These are phyloP conservation scores for Microdochium nivale DNA, from an alignment of 2,329 filamentous ascomycete genomes.

Conservation along the genomic window DNA sequence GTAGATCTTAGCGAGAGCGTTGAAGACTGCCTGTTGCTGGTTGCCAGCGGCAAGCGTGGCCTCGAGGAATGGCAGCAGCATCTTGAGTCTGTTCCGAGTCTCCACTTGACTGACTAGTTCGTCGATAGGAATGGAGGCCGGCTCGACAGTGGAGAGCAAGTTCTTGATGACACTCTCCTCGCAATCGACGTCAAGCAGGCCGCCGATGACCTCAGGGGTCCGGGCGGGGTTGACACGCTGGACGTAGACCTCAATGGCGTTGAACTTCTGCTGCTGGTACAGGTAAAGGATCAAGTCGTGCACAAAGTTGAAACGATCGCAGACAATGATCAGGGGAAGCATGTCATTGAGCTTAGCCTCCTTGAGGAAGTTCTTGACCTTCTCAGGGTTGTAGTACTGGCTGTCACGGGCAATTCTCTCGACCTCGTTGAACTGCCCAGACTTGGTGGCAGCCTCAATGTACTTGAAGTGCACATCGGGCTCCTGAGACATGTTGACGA, in stretches of 20 bases:
- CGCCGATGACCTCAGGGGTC: slow-evolving; percentile 88
- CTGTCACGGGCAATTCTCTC: slow-evolving; percentile 96
- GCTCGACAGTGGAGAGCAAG: slow-evolving; percentile 75
- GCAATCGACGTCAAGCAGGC: slow-evolving; percentile 91
- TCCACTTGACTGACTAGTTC: slow-evolving; percentile 94
- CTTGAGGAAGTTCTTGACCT: slow-evolving; percentile 99
- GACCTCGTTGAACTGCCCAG: slow-evolving; percentile 90
- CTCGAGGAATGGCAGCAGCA: slow-evolving; percentile 93
- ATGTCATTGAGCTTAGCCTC: slow-evolving; percentile 89
- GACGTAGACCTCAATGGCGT: slow-evolving; percentile 96
- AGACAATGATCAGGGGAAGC: slow-evolving; percentile 93
- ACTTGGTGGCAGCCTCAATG: slow-evolving; percentile 90
- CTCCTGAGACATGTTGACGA: slow-evolving; percentile 94
- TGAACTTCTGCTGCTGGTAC: slow-evolving; percentile 98
- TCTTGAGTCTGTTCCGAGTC: slow-evolving; percentile 87
- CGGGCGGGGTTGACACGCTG: slow-evolving; percentile 90
- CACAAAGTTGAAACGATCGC: slow-evolving; percentile 98
- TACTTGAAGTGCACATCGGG: slow-evolving; percentile 98
- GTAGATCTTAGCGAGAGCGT: slow-evolving; percentile 97
- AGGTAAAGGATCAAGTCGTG: slow-evolving; percentile 94
- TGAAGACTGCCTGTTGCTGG: slow-evolving; percentile 93
- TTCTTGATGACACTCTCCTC: slow-evolving; percentile 95
- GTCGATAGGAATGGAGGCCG: slow-evolving; percentile 82
- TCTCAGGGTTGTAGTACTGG: slow-evolving; percentile 82
- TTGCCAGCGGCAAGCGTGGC: slow-evolving; percentile 82